Conservation (phyloP, 1,284 basidiomycete genomes). For the Cerioporus squamosus region DNA sequence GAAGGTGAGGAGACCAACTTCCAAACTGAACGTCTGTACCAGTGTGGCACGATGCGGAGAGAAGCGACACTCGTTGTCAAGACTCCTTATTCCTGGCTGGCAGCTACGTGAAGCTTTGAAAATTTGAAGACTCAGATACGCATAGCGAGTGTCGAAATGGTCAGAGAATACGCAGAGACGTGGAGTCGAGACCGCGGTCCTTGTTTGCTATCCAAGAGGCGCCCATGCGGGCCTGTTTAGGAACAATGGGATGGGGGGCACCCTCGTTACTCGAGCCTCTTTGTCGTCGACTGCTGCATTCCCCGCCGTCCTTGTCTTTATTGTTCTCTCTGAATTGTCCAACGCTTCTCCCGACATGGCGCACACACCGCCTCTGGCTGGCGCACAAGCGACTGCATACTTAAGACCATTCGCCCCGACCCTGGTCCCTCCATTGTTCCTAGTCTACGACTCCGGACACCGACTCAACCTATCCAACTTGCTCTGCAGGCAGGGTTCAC, state of each 20-base stretch:
- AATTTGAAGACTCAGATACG: no score
- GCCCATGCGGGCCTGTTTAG: slow-evolving; percentile 4
- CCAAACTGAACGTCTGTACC: no score
- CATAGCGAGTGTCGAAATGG: not conserved
- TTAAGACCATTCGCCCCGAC: slow-evolving; percentile 9
- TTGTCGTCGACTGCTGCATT: slow-evolving; percentile 20
- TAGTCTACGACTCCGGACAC: slow-evolving; percentile 3
- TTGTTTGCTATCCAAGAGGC: slow-evolving; percentile 5
- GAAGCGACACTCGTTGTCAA: no score
- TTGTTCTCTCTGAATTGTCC: slow-evolving; percentile 24
- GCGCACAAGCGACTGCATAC: slow-evolving; percentile 13
- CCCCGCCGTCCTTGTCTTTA: slow-evolving; percentile 17
- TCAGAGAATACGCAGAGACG: not conserved
- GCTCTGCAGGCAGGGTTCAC: slow-evolving; percentile 29
- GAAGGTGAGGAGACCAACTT: no score
- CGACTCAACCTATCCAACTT: slow-evolving; percentile 11
- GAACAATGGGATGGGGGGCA: slow-evolving; percentile 17
- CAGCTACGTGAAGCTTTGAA: no score
- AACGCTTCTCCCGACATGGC: slow-evolving; percentile 7
- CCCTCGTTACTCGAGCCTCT: slow-evolving; percentile 22
- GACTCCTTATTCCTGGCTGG: no score
- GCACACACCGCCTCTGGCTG: not conserved
- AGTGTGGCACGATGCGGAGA: no score
- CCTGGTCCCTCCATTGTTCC: slow-evolving; percentile 15
- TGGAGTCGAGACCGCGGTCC: not conserved